Evolutionary conservation across 805 yeast genomes (phyloP).

Genomic region (Cephaloascus albidus): DNA sequence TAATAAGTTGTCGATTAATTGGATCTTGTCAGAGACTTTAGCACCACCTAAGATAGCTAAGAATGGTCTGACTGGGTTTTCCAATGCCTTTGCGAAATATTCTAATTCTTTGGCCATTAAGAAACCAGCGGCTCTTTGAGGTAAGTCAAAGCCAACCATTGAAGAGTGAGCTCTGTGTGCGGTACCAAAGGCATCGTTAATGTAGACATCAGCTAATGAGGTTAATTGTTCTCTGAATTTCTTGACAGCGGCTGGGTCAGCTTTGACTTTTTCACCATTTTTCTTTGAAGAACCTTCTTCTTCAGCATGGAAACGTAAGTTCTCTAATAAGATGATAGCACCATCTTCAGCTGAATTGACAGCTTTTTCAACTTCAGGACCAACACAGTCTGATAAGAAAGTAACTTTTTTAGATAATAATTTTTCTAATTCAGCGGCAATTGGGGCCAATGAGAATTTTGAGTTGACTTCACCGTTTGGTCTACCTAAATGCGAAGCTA

Average conservation of each 20-base stretch:
- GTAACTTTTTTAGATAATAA: slow-evolving; percentile 63
- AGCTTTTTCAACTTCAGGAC: slow-evolving; percentile 76
- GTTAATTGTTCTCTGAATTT: slow-evolving; percentile 87
- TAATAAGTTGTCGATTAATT: slow-evolving; percentile 91
- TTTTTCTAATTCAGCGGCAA: slow-evolving; percentile 78
- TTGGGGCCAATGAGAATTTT: slow-evolving; percentile 90
- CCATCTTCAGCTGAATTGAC: slow-evolving; percentile 71
- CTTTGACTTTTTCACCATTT: slow-evolving; percentile 91
- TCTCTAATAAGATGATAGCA: slow-evolving; percentile 84
- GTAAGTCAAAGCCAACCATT: slow-evolving; percentile 94
- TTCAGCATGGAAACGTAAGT: slow-evolving; percentile 97
- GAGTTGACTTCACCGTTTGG: slow-evolving; percentile 89
- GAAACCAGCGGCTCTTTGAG: slow-evolving; percentile 98
- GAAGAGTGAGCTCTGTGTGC: slow-evolving; percentile 99
- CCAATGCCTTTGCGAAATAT: slow-evolving; percentile 97
- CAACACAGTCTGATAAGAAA: slow-evolving; percentile 89
- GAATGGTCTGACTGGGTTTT: slow-evolving; percentile 97
- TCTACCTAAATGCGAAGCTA: slow-evolving; percentile 98
- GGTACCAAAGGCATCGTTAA: slow-evolving; percentile 98
- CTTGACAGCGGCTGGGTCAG: slow-evolving; percentile 74
- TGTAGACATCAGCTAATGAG: slow-evolving; percentile 90
- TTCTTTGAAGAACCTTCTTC: slow-evolving; percentile 92
- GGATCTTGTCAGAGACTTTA: slow-evolving; percentile 97
- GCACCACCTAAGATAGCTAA: slow-evolving; percentile 99
- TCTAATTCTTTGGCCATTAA: slow-evolving; percentile 94